Percentiles rank a stretch among this genome's conserved stretches.
phyloP scores from a whole-genome alignment of 352 stramenopile species.

The Globisporangium solare region DNA sequence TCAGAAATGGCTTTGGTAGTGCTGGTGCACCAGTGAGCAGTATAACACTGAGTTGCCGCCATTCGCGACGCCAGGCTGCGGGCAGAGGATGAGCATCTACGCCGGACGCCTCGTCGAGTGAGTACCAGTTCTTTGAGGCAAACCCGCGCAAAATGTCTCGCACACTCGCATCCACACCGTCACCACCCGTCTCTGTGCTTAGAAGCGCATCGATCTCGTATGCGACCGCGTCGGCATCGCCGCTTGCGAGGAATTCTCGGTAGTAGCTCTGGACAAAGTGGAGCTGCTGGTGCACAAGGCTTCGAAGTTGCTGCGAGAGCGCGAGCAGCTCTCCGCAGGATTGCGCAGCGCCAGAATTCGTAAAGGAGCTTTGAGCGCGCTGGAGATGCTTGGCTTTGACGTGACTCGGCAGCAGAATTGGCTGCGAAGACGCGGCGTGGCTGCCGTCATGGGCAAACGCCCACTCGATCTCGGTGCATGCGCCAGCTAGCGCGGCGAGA shows the following conservation, averaged over 20 bases:
- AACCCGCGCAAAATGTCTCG: conserved; percentile 40
- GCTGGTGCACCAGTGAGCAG: conserved; percentile 11
- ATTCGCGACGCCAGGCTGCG: conserved; percentile 48
- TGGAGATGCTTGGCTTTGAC: conserved; percentile 54
- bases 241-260: conserved; percentile 30
- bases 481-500: conserved; percentile 26
- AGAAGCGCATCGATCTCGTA: conserved; percentile 25
- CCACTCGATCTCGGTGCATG: conserved; percentile 53
- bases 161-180: conserved; percentile 11
- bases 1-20: conserved; percentile 17
- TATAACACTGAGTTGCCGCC: conserved; percentile 48
- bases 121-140: conserved; percentile 24
- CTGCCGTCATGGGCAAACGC: conserved; percentile 26
- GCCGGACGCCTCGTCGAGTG: conserved; percentile 5
- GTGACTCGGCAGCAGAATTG: conserved; percentile 31
- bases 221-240: conserved; percentile 44
- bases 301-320: conserved; percentile 19
- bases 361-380: conserved; percentile 21
- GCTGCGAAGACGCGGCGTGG: neutral
- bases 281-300: conserved; percentile 17
- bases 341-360: conserved; percentile 4
- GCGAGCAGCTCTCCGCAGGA: conserved; percentile 22
- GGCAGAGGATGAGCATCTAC: neutral
- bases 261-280: conserved; percentile 35
- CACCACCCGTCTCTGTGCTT: no score